These are phyloP conservation scores for Annulohypoxylon moriforme DNA, from an alignment of 495 filamentous ascomycete genomes.

Conservation along the genomic window DNA sequence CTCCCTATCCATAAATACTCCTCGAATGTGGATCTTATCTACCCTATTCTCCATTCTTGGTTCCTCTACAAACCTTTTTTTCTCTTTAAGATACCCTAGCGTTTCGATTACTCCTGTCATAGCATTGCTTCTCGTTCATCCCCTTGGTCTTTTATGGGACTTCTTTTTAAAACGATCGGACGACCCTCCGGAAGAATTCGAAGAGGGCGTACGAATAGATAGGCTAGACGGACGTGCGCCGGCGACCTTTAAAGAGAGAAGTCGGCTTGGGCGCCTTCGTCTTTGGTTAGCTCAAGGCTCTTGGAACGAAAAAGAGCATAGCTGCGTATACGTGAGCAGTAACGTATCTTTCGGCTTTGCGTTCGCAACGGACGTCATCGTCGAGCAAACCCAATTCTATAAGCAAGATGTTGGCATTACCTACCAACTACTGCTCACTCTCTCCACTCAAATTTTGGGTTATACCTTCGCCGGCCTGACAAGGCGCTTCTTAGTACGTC, in stretches of 20 bases:
- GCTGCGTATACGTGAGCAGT: slow-evolving; percentile 87
- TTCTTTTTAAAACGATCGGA: slow-evolving; percentile 68
- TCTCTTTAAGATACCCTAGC: slow-evolving; percentile 85
- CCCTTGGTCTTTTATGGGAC: slow-evolving; percentile 83
- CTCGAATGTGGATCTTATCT: slow-evolving; percentile 86
- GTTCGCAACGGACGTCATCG: slow-evolving; percentile 85
- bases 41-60: slow-evolving; percentile 82
- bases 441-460: slow-evolving; percentile 86
- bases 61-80: slow-evolving; percentile 85
- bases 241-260: slow-evolving; percentile 38
- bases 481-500: slow-evolving; percentile 81
- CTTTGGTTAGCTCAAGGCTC: slow-evolving; percentile 81
- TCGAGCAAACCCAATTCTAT: slow-evolving; percentile 89
- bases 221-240: slow-evolving; percentile 27
- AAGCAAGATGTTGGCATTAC: slow-evolving; percentile 76
- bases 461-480: slow-evolving; percentile 86
- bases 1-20: slow-evolving; percentile 81
- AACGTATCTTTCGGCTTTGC: slow-evolving; percentile 93
- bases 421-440: slow-evolving; percentile 83
- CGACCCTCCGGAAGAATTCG: slow-evolving; percentile 71
- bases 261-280: slow-evolving; percentile 59
- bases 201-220: slow-evolving; percentile 60
- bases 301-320: slow-evolving; percentile 91
- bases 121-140: slow-evolving; percentile 82
- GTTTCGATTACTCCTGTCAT: slow-evolving; percentile 88